Base-by-base conservation (phyloP, 116 monocot genomes). In the Thalassia testudinum region DNA sequence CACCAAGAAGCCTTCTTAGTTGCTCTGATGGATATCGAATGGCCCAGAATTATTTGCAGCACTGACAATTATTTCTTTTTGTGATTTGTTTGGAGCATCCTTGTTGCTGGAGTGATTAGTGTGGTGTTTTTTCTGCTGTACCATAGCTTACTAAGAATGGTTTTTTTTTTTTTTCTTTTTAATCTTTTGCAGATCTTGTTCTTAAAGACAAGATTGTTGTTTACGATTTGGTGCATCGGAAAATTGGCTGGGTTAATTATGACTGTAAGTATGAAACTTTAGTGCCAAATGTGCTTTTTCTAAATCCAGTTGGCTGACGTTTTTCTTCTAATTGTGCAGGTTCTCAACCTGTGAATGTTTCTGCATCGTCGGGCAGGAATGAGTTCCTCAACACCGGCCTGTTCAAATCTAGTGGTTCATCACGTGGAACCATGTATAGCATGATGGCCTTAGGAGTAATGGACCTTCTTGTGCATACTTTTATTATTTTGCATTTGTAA, bases 171-270 rank as follows among this genome's bases (percentile, higher is more conserved):
- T n/a, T n/a, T n/a, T n/a, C n/a, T n/a, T n/a, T n/a, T n/a, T n/a
- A 10, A 34, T 60, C 25, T 27, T 51, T 37, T 69, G 49, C 69
- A 69, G 70, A 70, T 43, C 63, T 70, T 58, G 63, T 70, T 63
- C 58, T 70, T 3, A 70, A 70, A 53, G 70, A 70, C 64, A 70
- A 64, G 58, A 63, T 70, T 38, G 42, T 70, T 23, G 52, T 70
- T 52, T 70, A 70, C 24, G 70, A 70, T 43, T 51, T 70, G 7
- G 70, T 14, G 1, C 29, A 52, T 18, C 70, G 64, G 47, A 37
- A 63, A n/a, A 51, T 70, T 18, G 70, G 70, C 18, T 70, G 70
- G 70, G 38, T 34, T 5, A 64, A 64, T 24, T 70, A 70, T 52
- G 70, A 70, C 52, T 70, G 70, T 70, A 70, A 70, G 70, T 62